A percentile compares a stretch with the other conserved stretches of the same genome.
phyloP scores from a whole-genome alignment of 78 protist genomes.

The Paulinella micropora region DNA sequence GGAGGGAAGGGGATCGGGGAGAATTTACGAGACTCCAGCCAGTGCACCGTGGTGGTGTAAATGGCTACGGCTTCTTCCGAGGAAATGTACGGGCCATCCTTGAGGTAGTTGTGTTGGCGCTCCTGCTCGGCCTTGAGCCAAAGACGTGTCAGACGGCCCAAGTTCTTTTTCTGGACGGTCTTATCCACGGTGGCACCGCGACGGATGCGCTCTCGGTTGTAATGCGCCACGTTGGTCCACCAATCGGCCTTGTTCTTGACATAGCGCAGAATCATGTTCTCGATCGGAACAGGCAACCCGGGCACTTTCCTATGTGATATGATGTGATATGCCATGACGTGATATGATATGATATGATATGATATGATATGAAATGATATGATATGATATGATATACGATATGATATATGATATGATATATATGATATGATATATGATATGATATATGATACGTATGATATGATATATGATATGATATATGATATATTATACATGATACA shows the following conservation, averaged over 20 bases:
- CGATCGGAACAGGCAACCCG: constrained; percentile 91
- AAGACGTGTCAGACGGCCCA: constrained; percentile 97
- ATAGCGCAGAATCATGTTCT: constrained; percentile 91
- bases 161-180: constrained; percentile 91
- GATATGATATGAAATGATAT: too few species aligned
- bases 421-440: too few species aligned
- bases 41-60: constrained; percentile 87
- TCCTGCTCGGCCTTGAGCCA: constrained; percentile 95
- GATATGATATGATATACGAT: too few species aligned
- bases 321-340: too few species aligned
- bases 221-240: constrained; percentile 97
- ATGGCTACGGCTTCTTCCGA: constrained; percentile 96
- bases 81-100: constrained; percentile 96
- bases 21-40: constrained; percentile 89
- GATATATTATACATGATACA: too few species aligned
- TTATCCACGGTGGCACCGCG: constrained; percentile 98
- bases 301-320: too few species aligned
- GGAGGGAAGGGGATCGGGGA: constrained; percentile 98
- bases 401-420: too few species aligned
- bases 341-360: too few species aligned
- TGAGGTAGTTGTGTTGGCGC: constrained; percentile 93
- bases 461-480: too few species aligned
- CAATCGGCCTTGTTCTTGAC: constrained; percentile 98
- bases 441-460: too few species aligned
- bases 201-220: constrained; percentile 92